phyloP scores from a whole-genome alignment of 306 rosid genomes.

The Vigna hirtella region DNA sequence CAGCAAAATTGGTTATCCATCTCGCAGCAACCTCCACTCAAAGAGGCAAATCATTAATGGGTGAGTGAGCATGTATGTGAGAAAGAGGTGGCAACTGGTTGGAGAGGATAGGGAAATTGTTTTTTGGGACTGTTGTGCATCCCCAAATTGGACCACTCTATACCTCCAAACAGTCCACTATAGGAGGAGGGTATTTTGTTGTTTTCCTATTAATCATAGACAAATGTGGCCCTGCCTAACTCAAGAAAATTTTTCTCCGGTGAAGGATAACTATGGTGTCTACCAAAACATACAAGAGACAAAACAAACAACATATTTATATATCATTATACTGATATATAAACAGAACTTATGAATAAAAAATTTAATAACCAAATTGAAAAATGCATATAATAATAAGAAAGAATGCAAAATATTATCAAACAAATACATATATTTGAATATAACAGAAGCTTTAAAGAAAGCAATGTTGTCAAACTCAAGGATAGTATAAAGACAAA shows the following conservation, averaged over 20 bases:
- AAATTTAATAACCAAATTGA: no score
- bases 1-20: background rate
- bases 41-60: background rate
- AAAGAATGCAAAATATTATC: background rate
- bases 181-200: background rate
- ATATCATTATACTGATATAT: no score
- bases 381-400: background rate
- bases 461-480: no score
- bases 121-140: background rate
- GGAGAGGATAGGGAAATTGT: background rate
- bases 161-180: background rate
- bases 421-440: background rate
- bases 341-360: no score
- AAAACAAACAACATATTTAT: no score
- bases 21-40: background rate
- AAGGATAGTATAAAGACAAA: no score
- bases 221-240: background rate
- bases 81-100: background rate
- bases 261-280: no score
- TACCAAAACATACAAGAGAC: no score
- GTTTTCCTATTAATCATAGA: background rate
- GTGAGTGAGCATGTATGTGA: background rate
- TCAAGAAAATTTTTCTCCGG: background rate
- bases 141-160: background rate
- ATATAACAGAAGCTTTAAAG: no score